Evolutionary conservation across 1,284 basidiomycete species (phyloP), one percentile per base, ranked within the genome.

Genomic region (Marasmius tenuissimus): DNA sequence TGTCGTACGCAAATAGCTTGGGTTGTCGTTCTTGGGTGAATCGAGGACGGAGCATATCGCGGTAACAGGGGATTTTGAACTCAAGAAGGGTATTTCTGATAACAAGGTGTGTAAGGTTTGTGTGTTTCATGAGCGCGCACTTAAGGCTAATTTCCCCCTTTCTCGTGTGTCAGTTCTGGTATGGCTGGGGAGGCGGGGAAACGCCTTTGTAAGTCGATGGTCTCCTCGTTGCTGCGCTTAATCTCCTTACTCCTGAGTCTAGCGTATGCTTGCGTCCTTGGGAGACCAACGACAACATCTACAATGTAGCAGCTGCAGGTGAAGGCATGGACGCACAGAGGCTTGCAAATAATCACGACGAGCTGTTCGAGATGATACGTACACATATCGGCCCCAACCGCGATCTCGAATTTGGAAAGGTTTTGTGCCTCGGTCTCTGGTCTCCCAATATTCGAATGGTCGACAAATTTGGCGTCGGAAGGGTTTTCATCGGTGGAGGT

Each of bases 21-120:
- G 76, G 0, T 63, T 83, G 18, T 61, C 72, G 0, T 83, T 85
- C 61, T 58, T 79, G 1, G 83, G 83, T 0, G 78, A 84, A 61
- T 76, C 75, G 0, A 69, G 68, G 40, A 68, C 70, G 4, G 67
- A 74, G 12, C 67, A 77, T 20, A 66, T 67, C 12, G 66, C 75
- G 14, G 64, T 80, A 3, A 68, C 76, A 3, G 82, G 80, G 0
- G 81, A 83, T 63, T 71, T 82, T n/a, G 70, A 68, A 42, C 62
- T 72, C 12, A 22, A 52, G 0, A 67, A 75, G 12, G 11, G 11
- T 48, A 72, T 70, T 0, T 20, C 78, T 5, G 69, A 70, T 48
- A 61, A 64, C 18, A 60, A 68, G 4, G 76, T 78, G 57, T 9
- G 66, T 54, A n/a, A 0, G 14, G 18, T 57, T 18, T 27, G 18